These are phyloP conservation scores for Tetrapisispora taiwanensis DNA, from an alignment of 805 yeast genomes.

Conservation along the genomic window DNA sequence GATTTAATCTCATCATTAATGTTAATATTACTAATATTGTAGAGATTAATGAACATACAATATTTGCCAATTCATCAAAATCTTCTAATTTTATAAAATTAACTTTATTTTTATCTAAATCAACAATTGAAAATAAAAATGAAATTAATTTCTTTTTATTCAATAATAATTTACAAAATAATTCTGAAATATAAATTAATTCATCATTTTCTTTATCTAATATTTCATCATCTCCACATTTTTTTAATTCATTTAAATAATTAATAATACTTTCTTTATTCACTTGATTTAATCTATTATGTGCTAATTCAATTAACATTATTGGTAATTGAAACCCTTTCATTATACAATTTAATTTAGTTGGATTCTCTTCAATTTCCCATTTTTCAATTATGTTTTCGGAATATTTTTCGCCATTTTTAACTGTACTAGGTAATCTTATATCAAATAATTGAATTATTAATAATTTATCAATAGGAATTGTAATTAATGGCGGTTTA, in stretches of 20 bases:
- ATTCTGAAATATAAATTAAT: conserved; percentile 3
- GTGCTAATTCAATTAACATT: conserved; percentile 16
- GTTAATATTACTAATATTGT: conserved; percentile 18
- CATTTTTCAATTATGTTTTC: conserved; percentile 13
- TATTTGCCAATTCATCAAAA: conserved; percentile 11
- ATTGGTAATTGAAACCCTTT: conserved; percentile 22
- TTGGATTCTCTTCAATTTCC: conserved; percentile 21
- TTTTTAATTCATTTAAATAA: neutral
- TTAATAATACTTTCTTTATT: neutral
- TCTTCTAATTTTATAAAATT: conserved; percentile 7
- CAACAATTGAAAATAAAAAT: conserved; percentile 11
- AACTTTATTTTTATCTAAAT: conserved; percentile 1
- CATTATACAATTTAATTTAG: conserved; percentile 13
- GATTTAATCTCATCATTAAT: conserved; percentile 20
- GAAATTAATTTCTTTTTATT: conserved; percentile 15
- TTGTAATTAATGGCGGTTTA: conserved; percentile 28
- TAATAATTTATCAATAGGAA: conserved; percentile 15
- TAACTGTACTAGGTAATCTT: neutral
- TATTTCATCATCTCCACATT: neutral
- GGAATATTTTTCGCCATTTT: neutral
- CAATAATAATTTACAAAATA: conserved; percentile 15
- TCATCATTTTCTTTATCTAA: neutral
- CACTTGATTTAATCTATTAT: conserved; percentile 7
- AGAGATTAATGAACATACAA: conserved; percentile 17
- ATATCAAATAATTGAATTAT: conserved; percentile 10